These are phyloP conservation scores for Glebionis coronaria DNA, from an alignment of 129 eudicot genomes.

Conservation along the genomic window DNA sequence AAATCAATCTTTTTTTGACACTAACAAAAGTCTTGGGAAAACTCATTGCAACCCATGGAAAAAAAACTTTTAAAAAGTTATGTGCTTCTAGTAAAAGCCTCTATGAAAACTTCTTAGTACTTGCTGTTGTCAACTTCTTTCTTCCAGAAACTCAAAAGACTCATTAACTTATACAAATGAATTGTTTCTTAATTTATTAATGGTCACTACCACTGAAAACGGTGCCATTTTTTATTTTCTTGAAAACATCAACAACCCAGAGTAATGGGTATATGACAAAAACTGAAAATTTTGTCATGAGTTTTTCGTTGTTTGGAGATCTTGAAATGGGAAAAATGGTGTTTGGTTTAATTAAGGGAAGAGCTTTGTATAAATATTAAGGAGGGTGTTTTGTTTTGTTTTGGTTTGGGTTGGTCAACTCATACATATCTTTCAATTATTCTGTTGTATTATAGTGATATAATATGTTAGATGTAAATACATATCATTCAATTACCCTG, in stretches of 20 bases:
- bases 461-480: no score
- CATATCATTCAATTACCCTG: no score
- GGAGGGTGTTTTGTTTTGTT: conserved; percentile 6
- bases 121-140: conserved; percentile 68
- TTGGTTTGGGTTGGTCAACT: conserved; percentile 36
- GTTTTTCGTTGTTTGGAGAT: conserved; percentile 24
- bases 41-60: conserved; percentile 61
- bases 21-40: conserved; percentile 28
- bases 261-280: conserved; percentile 5
- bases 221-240: no score
- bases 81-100: conserved; percentile 62
- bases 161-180: conserved; percentile 51
- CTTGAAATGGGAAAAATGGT: conserved; percentile 12
- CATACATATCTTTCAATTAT: no score
- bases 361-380: conserved; percentile 15
- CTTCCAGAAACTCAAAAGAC: conserved; percentile 39
- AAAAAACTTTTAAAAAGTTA: conserved; percentile 41
- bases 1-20: conserved; percentile 49
- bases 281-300: conserved; percentile 15
- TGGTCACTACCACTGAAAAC: conserved; percentile 44
- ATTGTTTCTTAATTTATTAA: conserved; percentile 41
- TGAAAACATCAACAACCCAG: no score
- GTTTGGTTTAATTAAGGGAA: neutral
- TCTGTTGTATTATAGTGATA: no score
- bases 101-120: conserved; percentile 71